These are phyloP conservation scores for Carex pumila DNA, from an alignment of 176 grass and related monocot species.

Conservation along the genomic window DNA sequence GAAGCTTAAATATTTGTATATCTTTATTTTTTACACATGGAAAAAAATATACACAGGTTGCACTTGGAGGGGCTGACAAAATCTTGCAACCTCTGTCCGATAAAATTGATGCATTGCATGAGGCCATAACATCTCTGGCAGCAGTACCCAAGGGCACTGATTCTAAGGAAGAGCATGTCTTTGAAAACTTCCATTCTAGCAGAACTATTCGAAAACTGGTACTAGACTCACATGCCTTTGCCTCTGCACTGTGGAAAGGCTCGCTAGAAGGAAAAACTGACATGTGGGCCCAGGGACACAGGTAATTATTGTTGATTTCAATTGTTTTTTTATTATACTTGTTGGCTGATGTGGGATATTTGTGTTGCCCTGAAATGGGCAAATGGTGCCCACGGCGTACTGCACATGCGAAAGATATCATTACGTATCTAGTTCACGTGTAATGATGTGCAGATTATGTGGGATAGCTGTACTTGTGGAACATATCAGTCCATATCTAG, in stretches of 20 bases:
- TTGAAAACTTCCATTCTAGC: conserved; percentile 77
- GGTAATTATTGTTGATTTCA: conserved; percentile 26
- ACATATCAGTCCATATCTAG: background rate
- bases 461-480: background rate
- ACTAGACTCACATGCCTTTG: conserved; percentile 55
- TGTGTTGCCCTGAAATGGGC: background rate
- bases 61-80: conserved; percentile 60
- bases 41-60: conserved; percentile 31
- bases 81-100: conserved; percentile 44
- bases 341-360: background rate
- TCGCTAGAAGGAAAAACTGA: conserved; percentile 58
- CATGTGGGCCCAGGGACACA: conserved; percentile 66
- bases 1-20: background rate
- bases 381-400: background rate
- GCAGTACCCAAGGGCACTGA: conserved; percentile 45
- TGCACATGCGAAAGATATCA: background rate
- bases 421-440: background rate
- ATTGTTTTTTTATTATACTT: background rate
- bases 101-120: conserved; percentile 38
- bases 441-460: background rate
- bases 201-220: conserved; percentile 62
- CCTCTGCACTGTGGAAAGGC: conserved; percentile 59
- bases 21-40: background rate
- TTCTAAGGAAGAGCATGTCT: conserved; percentile 53
- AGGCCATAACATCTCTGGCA: conserved; percentile 70